Conservation (phyloP, 176 grass and related monocot species). For the Musa beccarii region DNA sequence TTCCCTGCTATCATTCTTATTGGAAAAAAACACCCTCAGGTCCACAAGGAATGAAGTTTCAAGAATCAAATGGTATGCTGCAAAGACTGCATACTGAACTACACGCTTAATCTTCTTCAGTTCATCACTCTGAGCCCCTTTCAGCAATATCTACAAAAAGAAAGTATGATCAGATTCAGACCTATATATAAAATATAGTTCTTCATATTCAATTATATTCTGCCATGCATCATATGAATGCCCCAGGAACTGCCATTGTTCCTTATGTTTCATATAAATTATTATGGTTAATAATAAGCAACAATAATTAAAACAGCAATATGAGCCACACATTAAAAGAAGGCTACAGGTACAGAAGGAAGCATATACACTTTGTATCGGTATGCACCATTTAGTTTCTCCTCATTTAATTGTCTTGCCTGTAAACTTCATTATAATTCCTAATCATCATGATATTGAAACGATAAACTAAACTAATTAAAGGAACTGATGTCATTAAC, state of each 20-base stretch:
- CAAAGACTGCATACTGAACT: constrained; percentile 71
- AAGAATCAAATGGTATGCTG: constrained; percentile 79
- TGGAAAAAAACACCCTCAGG: constrained; percentile 54
- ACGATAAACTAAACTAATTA: no score
- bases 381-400: neutral
- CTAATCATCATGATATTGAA: no score
- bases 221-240: neutral
- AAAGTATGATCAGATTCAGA: constrained; percentile 16
- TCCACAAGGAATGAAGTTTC: constrained; percentile 88
- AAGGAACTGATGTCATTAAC: no score
- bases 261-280: neutral
- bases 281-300: neutral
- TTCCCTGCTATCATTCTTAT: constrained; percentile 21
- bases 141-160: constrained; percentile 66
- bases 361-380: neutral
- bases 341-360: neutral
- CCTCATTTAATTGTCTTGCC: neutral
- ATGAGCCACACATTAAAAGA: neutral
- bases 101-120: constrained; percentile 82
- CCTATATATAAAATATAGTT: neutral
- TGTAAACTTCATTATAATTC: neutral
- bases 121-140: constrained; percentile 53
- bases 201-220: neutral
- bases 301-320: neutral
- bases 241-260: no score